Percentiles rank a stretch among this genome's conserved stretches.
Evolutionary conservation across 2,329 filamentous ascomycete genomes (phyloP).

Genomic region (Colletotrichum sp.): DNA sequence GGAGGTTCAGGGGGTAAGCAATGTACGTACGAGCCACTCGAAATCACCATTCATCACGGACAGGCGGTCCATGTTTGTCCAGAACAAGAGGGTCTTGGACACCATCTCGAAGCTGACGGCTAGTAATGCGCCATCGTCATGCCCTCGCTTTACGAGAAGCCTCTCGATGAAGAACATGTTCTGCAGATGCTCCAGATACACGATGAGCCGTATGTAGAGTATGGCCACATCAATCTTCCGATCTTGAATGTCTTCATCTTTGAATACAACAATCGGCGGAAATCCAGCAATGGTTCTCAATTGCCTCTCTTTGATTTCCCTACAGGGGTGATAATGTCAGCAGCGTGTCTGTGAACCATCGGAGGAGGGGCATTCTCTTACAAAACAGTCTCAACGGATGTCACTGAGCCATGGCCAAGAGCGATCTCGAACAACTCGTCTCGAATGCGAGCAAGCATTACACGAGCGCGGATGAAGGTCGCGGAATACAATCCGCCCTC

Average conservation of each 20-base stretch:
- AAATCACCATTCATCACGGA: constrained; percentile 45
- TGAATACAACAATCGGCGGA: constrained; percentile 42
- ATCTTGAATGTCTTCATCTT: constrained; percentile 40
- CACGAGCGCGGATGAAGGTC: constrained; percentile 31
- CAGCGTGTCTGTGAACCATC: not conserved
- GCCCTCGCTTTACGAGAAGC: constrained; percentile 51
- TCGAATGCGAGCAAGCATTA: constrained; percentile 25
- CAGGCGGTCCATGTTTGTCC: constrained; percentile 54
- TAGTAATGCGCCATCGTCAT: constrained; percentile 42
- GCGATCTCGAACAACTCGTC: constrained; percentile 34
- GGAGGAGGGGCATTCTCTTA: not conserved
- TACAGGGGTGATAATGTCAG: constrained; percentile 11
- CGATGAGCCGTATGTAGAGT: constrained; percentile 49
- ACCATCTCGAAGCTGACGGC: constrained; percentile 53
- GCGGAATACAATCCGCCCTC: constrained; percentile 31
- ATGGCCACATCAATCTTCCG: constrained; percentile 29
- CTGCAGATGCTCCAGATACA: constrained; percentile 56
- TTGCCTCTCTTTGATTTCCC: constrained; percentile 40
- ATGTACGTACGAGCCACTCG: constrained; percentile 51
- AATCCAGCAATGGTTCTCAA: constrained; percentile 36
- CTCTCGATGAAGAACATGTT: constrained; percentile 65
- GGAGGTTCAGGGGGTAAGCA: fast-evolving
- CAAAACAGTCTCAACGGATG: constrained; percentile 43
- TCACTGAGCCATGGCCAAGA: constrained; percentile 29
- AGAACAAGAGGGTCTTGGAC: constrained; percentile 48